Percentiles rank a stretch among this genome's conserved stretches.
phyloP scores from a whole-genome alignment of 1,284 basidiomycete species.

The Heterobasidion irregulare region DNA sequence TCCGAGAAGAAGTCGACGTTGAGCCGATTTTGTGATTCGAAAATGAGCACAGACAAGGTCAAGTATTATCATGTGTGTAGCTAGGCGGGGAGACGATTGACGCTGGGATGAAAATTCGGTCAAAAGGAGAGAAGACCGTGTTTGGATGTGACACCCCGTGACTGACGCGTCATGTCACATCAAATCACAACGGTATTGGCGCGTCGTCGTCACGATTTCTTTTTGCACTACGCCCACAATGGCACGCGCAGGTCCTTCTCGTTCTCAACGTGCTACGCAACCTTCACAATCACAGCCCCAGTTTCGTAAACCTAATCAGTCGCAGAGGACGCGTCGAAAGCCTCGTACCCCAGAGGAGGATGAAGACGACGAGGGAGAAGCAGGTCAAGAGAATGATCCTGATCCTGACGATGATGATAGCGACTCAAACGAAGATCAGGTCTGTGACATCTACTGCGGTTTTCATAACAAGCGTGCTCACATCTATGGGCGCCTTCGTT shows the following conservation, averaged over 20 bases:
- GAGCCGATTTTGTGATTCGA: too few relatives aligned
- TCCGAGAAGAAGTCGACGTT: too few relatives aligned
- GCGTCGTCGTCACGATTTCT: background rate
- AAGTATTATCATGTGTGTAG: too few relatives aligned
- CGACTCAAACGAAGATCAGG: background rate
- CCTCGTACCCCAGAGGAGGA: constrained; percentile 12
- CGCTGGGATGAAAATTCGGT: too few relatives aligned
- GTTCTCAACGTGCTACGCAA: constrained; percentile 23
- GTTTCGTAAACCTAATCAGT: constrained; percentile 1
- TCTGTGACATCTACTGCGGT: background rate
- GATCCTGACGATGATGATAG: constrained; percentile 1
- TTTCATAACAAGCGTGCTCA: constrained; percentile 1
- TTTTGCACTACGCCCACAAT: constrained; percentile 1
- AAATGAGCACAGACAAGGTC: too few relatives aligned
- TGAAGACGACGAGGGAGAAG: constrained; percentile 13
- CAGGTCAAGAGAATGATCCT: constrained; percentile 1
- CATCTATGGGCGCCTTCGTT: background rate
- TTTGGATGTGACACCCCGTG: background rate
- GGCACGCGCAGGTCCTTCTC: constrained; percentile 12
- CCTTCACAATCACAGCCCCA: constrained; percentile 21
- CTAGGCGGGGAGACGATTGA: too few relatives aligned
- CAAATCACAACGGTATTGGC: background rate
- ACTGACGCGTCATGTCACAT: background rate
- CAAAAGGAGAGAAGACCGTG: too few relatives aligned
- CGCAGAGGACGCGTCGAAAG: constrained; percentile 3